Conservation (phyloP, 345 rosid genomes). For the thale cress (Arabidopsis thaliana) region DNA sequence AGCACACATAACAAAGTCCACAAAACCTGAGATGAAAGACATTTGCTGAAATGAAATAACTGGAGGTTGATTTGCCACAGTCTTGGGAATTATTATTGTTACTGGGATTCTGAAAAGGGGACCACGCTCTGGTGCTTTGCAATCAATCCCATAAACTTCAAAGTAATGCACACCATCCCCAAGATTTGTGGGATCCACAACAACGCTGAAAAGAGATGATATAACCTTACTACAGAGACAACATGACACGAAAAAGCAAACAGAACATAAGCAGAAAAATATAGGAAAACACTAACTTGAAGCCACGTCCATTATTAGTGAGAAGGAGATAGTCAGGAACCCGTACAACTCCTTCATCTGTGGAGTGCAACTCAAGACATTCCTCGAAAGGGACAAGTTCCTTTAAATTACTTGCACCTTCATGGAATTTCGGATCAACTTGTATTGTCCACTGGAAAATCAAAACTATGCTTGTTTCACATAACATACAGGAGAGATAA, state of each 20-base stretch:
- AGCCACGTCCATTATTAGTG: constrained; percentile 86
- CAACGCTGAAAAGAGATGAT: constrained; percentile 66
- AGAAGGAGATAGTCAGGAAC: constrained; percentile 91
- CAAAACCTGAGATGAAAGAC: constrained; percentile 85
- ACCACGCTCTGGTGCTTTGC: constrained; percentile 95
- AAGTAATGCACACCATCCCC: constrained; percentile 82
- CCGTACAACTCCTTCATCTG: constrained; percentile 67
- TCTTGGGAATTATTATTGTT: constrained; percentile 81
- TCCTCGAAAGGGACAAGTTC: constrained; percentile 97
- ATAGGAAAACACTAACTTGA: constrained; percentile 74
- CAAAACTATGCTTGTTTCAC: constrained; percentile 42
- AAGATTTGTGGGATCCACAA: constrained; percentile 90
- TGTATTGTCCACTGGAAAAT: constrained; percentile 85
- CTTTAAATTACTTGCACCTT: constrained; percentile 86
- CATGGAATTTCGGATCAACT: constrained; percentile 94
- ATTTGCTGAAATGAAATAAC: constrained; percentile 67
- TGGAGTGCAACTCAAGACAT: constrained; percentile 79
- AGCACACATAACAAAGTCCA: constrained; percentile 30
- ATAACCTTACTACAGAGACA: constrained; percentile 26
- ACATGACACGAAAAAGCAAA: constrained; percentile 12
- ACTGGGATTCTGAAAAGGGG: constrained; percentile 88
- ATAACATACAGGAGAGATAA: constrained; percentile 18
- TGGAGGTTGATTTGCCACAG: constrained; percentile 68
- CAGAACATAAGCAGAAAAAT: constrained; percentile 14
- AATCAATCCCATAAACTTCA: constrained; percentile 93